Evolutionary conservation across 768 basidiomycete genomes (phyloP), one percentile per base, ranked within the genome.

Genomic region (Agrocybe chaxingu): DNA sequence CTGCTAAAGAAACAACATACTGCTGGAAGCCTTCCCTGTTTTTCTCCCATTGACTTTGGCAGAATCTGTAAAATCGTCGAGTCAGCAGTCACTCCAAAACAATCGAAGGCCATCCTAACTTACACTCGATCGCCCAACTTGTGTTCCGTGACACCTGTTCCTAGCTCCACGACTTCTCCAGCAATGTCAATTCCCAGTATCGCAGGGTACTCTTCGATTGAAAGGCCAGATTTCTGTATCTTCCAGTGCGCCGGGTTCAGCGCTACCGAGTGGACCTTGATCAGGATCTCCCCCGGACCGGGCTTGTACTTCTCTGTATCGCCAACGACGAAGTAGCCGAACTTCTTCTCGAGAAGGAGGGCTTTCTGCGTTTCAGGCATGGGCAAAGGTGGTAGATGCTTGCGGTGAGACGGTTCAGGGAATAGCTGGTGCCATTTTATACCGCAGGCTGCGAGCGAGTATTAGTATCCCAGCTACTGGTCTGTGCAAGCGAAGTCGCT

Each of bases 71-170:
- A 24, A 2, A 24, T 24, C 24, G 4, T 4, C 2, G 24, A 4
- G 6, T 59, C 54, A 31, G 69, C 65, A 33, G 68, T 73, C 11
- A 64, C 60, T 66, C 24, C 24, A 24, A 24, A 63, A 70, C 52
- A 76, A 32, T 76, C 76, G 36, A 24, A 24, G 18, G 8, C 16
- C n/a, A 5, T 7, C 36, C 12, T 45, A 1, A 59, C 75, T 57
- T 65, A 80, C 78, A 84, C 78, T 60, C 72, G 67, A 60, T 83
- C 80, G 2, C 80, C 81, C 29, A 68, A 67, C 52, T 75, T 68
- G 58, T 81, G 75, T 30, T 66, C 65, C 10, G 65, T 69, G 7
- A 84, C 81, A 1, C 73, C 77, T 48, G 75, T 74, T 1, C 81
- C 82, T 39, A 83, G 66, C 30, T 66, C 71, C 18, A 71, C 74